These are phyloP conservation scores for Xylaria sp. DNA, from an alignment of 2,329 filamentous ascomycete species.

Conservation along the genomic window DNA sequence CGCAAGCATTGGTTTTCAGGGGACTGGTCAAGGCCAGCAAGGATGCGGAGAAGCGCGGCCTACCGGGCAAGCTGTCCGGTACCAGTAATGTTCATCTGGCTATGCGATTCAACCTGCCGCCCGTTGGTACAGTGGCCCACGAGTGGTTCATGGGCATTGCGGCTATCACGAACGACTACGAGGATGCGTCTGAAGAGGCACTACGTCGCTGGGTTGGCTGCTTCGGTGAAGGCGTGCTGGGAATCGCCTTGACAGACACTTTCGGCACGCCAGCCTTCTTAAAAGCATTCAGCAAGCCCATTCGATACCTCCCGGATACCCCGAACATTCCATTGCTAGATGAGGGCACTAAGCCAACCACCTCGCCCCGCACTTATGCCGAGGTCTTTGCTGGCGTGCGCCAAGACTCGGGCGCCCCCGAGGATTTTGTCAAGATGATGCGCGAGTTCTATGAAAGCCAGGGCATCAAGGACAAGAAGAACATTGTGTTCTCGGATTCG, in stretches of 20 bases:
- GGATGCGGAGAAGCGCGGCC: constrained; percentile 66
- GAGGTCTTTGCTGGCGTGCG: constrained; percentile 81
- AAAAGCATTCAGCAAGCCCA: constrained; percentile 74
- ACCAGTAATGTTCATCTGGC: constrained; percentile 98
- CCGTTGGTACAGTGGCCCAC: constrained; percentile 87
- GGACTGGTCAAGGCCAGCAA: constrained; percentile 80
- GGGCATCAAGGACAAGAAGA: constrained; percentile 79
- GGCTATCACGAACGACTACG: constrained; percentile 85
- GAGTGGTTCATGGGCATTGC: constrained; percentile 99
- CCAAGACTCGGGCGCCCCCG: constrained; percentile 88
- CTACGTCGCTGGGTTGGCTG: constrained; percentile 88
- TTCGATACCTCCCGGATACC: constrained; percentile 49
- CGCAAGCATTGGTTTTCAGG: constrained; percentile 87
- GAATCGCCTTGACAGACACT: constrained; percentile 92
- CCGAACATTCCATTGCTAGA: constrained; percentile 40
- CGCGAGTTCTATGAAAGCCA: constrained; percentile 77
- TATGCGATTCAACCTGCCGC: constrained; percentile 84
- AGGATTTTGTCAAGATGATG: constrained; percentile 77
- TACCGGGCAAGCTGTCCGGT: constrained; percentile 75
- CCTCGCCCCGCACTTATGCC: constrained; percentile 68
- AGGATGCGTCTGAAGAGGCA: constrained; percentile 79
- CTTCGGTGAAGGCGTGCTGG: constrained; percentile 82
- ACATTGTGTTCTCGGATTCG: constrained; percentile 93
- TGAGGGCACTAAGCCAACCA: constrained; percentile 45
- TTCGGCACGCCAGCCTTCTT: constrained; percentile 93